A percentile compares a stretch with the other conserved stretches of the same genome.
phyloP scores from a whole-genome alignment of 1,284 basidiomycete genomes.

The Vanrija pseudolonga region DNA sequence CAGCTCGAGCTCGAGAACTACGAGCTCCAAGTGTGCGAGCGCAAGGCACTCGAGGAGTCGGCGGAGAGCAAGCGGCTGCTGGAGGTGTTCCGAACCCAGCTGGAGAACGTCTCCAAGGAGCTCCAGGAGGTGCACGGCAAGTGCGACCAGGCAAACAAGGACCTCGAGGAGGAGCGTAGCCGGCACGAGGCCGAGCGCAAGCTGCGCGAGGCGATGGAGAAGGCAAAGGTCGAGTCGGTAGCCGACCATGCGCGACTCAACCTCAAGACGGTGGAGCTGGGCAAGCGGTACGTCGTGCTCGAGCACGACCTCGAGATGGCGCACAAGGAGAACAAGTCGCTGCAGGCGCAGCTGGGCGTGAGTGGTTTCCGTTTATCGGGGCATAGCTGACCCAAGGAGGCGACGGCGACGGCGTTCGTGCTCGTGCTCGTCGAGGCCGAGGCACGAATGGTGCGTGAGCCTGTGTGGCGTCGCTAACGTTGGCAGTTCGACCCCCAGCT shows the following conservation, averaged over 20 bases:
- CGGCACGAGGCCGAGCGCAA: not conserved
- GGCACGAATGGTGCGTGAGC: conserved; percentile 20
- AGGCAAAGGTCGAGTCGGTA: not conserved
- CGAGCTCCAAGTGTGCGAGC: not conserved
- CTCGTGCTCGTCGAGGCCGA: conserved; percentile 27
- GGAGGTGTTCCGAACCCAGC: not conserved
- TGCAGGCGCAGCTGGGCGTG: conserved; percentile 46
- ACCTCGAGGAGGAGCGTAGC: not conserved
- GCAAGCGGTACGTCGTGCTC: not conserved
- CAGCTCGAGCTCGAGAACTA: conserved; percentile 1
- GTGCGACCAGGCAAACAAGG: not conserved
- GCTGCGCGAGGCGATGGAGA: not conserved
- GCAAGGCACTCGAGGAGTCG: not conserved
- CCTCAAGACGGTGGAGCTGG: not conserved
- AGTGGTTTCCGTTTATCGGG: not conserved
- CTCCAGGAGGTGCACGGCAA: not conserved
- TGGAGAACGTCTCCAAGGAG: not conserved
- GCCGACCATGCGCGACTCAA: not conserved
- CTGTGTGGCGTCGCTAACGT: not conserved
- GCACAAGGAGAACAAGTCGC: conserved; percentile 46
- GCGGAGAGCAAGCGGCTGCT: not conserved
- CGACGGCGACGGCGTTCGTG: conserved; percentile 4
- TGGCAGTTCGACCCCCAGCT: conserved; percentile 24
- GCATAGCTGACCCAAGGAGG: not conserved
- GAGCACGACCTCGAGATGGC: conserved; percentile 28